Conservation (phyloP, 2,329 filamentous ascomycete species). For the Fusarium metavorans region DNA sequence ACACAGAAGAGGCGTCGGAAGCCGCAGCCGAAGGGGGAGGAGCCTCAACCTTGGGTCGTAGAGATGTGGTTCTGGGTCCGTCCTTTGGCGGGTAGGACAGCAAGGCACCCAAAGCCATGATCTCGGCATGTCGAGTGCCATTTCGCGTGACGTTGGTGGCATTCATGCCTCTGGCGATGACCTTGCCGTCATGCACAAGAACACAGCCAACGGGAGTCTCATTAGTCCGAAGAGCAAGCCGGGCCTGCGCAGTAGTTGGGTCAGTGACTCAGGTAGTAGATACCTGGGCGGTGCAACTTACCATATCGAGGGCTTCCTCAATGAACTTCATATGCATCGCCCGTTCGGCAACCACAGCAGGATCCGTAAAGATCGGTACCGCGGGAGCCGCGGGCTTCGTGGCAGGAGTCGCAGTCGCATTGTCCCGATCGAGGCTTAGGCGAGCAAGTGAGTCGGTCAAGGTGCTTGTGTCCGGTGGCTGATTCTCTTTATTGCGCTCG, state of each 20-base stretch:
- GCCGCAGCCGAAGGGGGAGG: slow-evolving; percentile 32
- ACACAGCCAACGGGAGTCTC: slow-evolving; percentile 98
- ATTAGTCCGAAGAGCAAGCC: slow-evolving; percentile 84
- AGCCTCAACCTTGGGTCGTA: slow-evolving; percentile 50
- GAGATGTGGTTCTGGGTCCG: slow-evolving; percentile 47
- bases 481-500: slow-evolving; percentile 48
- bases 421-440: slow-evolving; percentile 31
- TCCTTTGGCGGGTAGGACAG: slow-evolving; percentile 56
- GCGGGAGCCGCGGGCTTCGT: background rate
- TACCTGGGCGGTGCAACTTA: slow-evolving; percentile 54
- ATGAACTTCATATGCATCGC: slow-evolving; percentile 71
- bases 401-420: background rate
- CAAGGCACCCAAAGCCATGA: slow-evolving; percentile 80
- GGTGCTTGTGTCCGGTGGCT: slow-evolving; percentile 22
- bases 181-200: slow-evolving; percentile 80
- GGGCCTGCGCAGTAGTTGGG: slow-evolving; percentile 68
- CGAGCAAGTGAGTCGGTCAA: slow-evolving; percentile 31
- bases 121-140: slow-evolving; percentile 95
- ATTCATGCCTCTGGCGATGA: slow-evolving; percentile 95
- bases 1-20: slow-evolving; percentile 41
- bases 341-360: slow-evolving; percentile 47
- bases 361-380: slow-evolving; percentile 40
- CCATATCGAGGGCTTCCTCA: slow-evolving; percentile 88
- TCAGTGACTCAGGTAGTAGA: slow-evolving; percentile 4
- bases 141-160: slow-evolving; percentile 92